phyloP scores from a whole-genome alignment of 2,329 filamentous ascomycete species.

The Raffaelea ambrosiae region DNA sequence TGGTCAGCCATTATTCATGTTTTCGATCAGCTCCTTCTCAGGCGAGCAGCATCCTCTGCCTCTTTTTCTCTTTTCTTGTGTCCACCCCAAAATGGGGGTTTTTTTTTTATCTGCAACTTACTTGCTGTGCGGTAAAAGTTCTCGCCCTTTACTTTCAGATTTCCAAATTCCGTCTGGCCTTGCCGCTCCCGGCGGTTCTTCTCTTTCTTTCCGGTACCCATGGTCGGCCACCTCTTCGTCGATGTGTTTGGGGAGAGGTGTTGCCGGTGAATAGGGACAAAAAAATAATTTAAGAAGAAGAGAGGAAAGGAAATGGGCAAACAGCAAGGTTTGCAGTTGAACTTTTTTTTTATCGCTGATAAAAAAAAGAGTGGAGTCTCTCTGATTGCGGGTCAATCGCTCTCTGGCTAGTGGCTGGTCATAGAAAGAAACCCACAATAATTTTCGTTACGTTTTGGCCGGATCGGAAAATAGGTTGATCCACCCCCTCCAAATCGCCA shows the following conservation, averaged over 20 bases:
- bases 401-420: not conserved
- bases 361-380: constrained; percentile 9
- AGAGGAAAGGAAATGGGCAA: constrained; percentile 7
- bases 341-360: constrained; percentile 13
- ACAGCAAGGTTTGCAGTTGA: not conserved
- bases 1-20: not conserved
- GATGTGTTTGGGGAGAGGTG: not conserved
- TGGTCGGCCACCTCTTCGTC: constrained; percentile 6
- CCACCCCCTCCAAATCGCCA: no score
- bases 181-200: constrained; percentile 71
- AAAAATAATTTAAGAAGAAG: constrained; percentile 4
- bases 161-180: constrained; percentile 79
- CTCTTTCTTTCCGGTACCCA: constrained; percentile 66
- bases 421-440: no score
- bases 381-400: not conserved
- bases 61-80: not conserved
- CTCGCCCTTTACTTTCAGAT: constrained; percentile 91
- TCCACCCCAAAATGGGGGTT: not conserved
- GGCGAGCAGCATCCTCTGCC: not conserved
- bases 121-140: constrained; percentile 74
- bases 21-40: not conserved
- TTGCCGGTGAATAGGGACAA: constrained; percentile 7
- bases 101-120: constrained; percentile 4
- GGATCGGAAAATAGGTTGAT: not conserved
- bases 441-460: not conserved